Conservation (phyloP, 345 rosid genomes). For the Capsella bursapastoris region DNA sequence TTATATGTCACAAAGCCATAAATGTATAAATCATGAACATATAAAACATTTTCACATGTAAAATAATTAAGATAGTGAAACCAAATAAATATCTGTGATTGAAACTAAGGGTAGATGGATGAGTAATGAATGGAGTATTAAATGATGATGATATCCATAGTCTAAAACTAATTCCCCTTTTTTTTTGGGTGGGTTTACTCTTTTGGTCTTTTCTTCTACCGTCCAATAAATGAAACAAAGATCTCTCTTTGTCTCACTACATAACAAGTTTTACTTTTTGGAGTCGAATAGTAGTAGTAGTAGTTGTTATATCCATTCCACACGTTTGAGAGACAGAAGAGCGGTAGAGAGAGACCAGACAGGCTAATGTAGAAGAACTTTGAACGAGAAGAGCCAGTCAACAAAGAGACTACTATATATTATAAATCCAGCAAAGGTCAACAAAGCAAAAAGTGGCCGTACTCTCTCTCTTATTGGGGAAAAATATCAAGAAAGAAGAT, state of each 20-base stretch:
- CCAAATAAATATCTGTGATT: not conserved
- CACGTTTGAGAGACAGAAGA: constrained; percentile 36
- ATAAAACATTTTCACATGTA: not conserved
- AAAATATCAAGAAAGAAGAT: not conserved
- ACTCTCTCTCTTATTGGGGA: constrained; percentile 23
- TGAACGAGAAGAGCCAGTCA: constrained; percentile 28
- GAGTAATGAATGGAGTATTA: constrained; percentile 13
- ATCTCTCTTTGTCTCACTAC: too few species aligned
- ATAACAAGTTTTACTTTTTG: constrained; percentile 12
- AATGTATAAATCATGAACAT: not conserved
- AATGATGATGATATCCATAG: constrained; percentile 13
- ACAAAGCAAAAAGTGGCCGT: constrained; percentile 38
- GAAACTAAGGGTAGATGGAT: constrained; percentile 21
- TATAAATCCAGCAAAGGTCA: constrained; percentile 39
- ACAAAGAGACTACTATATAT: constrained; percentile 20
- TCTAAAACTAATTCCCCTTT: constrained; percentile 21
- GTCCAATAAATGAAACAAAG: constrained; percentile 33
- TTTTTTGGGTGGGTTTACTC: constrained; percentile 7
- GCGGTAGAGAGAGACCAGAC: not conserved
- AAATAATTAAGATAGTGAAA: not conserved
- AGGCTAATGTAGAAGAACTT: constrained; percentile 11
- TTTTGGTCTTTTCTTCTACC: constrained; percentile 26
- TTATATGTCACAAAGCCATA: not conserved
- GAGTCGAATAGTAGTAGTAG: not conserved
- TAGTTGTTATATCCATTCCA: constrained; percentile 21